Conservation (phyloP, 805 yeast genomes). For the Wickerhamomyces mucosus region DNA sequence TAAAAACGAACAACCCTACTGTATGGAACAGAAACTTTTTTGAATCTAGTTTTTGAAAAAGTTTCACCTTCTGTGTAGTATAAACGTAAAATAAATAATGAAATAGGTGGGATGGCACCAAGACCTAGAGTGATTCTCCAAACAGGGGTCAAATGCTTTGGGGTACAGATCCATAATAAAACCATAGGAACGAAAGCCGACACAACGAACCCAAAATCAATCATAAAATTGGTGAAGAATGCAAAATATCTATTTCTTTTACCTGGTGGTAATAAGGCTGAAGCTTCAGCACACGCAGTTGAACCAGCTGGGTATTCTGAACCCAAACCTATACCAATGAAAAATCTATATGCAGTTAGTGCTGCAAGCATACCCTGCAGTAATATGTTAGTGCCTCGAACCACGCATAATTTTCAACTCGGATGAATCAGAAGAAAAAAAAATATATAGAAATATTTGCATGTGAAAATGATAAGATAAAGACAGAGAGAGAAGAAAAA, state of each 20-base stretch:
- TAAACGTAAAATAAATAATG: constrained; percentile 69
- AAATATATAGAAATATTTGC: too few species aligned
- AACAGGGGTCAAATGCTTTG: constrained; percentile 62
- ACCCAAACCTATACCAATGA: constrained; percentile 88
- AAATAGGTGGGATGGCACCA: constrained; percentile 82
- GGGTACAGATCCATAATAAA: constrained; percentile 70
- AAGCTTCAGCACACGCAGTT: constrained; percentile 88
- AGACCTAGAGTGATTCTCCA: constrained; percentile 90
- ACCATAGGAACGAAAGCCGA: constrained; percentile 84
- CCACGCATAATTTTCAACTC: too few species aligned
- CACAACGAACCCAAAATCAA: constrained; percentile 78
- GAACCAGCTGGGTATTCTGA: constrained; percentile 94
- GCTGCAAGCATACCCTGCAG: constrained; percentile 87
- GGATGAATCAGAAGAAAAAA: too few species aligned
- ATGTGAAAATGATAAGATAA: too few species aligned
- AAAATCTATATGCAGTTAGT: constrained; percentile 74
- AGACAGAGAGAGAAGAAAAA: too few species aligned
- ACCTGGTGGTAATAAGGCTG: constrained; percentile 70
- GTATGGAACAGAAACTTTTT: constrained; percentile 56
- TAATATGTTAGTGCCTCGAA: too few species aligned
- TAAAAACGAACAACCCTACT: constrained; percentile 64
- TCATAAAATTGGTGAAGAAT: constrained; percentile 83
- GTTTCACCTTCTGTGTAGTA: constrained; percentile 66
- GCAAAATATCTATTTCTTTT: constrained; percentile 81
- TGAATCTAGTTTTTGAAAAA: constrained; percentile 63